A percentile compares a stretch with the other conserved stretches of the same genome.
Evolutionary conservation across 345 rosid species (phyloP).

Genomic region (Populus alba): DNA sequence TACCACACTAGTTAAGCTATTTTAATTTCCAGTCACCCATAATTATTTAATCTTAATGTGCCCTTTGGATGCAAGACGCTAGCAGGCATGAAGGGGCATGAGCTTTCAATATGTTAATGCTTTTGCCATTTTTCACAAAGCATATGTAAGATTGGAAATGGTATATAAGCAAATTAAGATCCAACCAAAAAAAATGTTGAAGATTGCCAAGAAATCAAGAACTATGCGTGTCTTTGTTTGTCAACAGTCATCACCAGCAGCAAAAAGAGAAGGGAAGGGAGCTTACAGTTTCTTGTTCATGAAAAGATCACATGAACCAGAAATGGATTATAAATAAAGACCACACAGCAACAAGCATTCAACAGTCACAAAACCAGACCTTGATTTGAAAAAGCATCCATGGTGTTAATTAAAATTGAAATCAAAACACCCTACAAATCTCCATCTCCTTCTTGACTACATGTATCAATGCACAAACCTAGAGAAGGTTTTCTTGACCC

Average conservation of each 20-base stretch:
- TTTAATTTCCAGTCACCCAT: too few relatives aligned
- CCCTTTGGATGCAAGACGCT: too few relatives aligned
- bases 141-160: too few relatives aligned
- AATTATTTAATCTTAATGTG: too few relatives aligned
- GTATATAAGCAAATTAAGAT: too few relatives aligned
- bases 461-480: conserved; percentile 23
- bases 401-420: not conserved
- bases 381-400: not conserved
- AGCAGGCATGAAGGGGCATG: too few relatives aligned
- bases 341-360: not conserved
- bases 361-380: not conserved
- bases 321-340: too few relatives aligned
- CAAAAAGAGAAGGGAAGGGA: not conserved
- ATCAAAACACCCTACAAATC: not conserved
- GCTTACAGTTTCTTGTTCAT: not conserved
- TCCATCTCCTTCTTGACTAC: not conserved
- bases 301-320: not conserved
- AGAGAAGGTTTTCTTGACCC: conserved; percentile 50
- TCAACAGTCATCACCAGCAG: not conserved
- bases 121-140: too few relatives aligned
- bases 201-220: too few relatives aligned
- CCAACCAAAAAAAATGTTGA: not conserved
- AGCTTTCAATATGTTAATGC: too few relatives aligned
- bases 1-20: too few relatives aligned
- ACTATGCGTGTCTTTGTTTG: not conserved